phyloP scores from a whole-genome alignment of 495 filamentous ascomycete genomes.

The Terfezia boudieri region DNA sequence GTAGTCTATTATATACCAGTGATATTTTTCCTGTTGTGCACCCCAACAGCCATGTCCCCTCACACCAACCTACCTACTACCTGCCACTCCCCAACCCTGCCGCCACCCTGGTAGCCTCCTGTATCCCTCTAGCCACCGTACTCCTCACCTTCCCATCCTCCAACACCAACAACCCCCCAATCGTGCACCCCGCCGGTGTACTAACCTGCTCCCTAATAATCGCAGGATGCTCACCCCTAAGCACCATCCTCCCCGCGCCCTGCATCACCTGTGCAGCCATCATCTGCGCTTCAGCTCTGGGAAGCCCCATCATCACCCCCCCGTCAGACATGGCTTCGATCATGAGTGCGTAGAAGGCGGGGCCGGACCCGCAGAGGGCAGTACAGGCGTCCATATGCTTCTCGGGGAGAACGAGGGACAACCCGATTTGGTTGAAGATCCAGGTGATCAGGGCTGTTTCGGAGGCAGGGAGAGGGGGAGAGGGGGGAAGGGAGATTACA shows the following conservation, averaged over 20 bases:
- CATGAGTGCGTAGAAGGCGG: slow-evolving; percentile 58
- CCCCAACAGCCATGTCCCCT: no score
- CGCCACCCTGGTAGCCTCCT: slow-evolving; percentile 56
- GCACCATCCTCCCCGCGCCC: slow-evolving; percentile 47
- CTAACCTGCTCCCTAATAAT: slow-evolving; percentile 53
- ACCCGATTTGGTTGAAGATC: slow-evolving; percentile 54
- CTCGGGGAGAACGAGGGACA: slow-evolving; percentile 40
- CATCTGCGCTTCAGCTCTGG: slow-evolving; percentile 47
- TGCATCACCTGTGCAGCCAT: slow-evolving; percentile 66
- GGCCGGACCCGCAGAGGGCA: slow-evolving; percentile 53
- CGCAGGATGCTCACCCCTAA: slow-evolving; percentile 55
- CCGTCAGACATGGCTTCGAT: slow-evolving; percentile 58
- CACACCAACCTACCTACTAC: no score
- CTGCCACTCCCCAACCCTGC: slow-evolving; percentile 34
- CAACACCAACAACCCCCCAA: slow-evolving; percentile 49
- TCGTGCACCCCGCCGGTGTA: slow-evolving; percentile 64
- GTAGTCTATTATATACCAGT: no score
- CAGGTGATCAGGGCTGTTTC: slow-evolving; percentile 39
- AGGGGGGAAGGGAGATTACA: slow-evolving; percentile 41
- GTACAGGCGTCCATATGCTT: slow-evolving; percentile 51
- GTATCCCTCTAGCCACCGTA: slow-evolving; percentile 45
- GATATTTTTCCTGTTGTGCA: no score
- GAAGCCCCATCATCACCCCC: slow-evolving; percentile 59
- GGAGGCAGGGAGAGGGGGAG: slow-evolving; percentile 31
- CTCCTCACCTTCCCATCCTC: slow-evolving; percentile 55